These are phyloP conservation scores for Odontarrhena argentea DNA, from an alignment of 345 rosid species.

Conservation along the genomic window DNA sequence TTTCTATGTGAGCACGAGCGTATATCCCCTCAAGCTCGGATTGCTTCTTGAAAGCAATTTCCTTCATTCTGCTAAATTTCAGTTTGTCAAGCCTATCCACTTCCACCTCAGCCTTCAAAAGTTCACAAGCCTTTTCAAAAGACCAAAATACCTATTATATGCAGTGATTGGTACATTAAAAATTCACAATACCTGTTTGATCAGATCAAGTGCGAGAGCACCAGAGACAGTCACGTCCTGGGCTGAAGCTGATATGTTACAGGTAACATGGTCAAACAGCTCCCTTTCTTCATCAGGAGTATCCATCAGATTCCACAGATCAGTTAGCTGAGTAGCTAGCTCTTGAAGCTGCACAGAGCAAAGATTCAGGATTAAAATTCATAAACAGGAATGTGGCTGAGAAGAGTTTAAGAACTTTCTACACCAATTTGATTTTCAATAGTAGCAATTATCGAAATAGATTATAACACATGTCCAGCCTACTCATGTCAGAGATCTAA, in stretches of 20 bases:
- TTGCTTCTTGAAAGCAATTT: constrained; percentile 92
- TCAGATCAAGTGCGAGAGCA: constrained; percentile 86
- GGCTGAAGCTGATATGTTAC: constrained; percentile 82
- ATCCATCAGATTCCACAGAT: constrained; percentile 98
- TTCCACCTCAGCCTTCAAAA: constrained; percentile 83
- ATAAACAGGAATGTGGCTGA: not conserved
- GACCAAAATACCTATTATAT: not conserved
- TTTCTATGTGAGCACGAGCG: constrained; percentile 72
- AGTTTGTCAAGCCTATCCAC: constrained; percentile 94
- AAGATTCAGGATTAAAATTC: not conserved
- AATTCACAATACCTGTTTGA: constrained; percentile 70
- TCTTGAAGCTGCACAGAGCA: constrained; percentile 81
- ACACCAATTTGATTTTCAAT: not conserved
- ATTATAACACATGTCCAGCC: constrained; percentile 1
- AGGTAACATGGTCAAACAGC: constrained; percentile 81
- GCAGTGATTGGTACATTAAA: not conserved
- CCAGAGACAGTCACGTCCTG: constrained; percentile 85
- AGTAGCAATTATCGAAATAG: not conserved
- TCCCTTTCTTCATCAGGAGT: constrained; percentile 85
- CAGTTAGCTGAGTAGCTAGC: constrained; percentile 77
- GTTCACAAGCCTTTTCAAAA: not conserved
- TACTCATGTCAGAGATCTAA: constrained; percentile 14
- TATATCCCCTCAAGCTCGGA: constrained; percentile 93
- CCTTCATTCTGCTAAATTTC: constrained; percentile 96
- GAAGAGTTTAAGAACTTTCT: not conserved